phyloP scores from a whole-genome alignment of 164 flowering plant genomes.

The Protea cynaroides region DNA sequence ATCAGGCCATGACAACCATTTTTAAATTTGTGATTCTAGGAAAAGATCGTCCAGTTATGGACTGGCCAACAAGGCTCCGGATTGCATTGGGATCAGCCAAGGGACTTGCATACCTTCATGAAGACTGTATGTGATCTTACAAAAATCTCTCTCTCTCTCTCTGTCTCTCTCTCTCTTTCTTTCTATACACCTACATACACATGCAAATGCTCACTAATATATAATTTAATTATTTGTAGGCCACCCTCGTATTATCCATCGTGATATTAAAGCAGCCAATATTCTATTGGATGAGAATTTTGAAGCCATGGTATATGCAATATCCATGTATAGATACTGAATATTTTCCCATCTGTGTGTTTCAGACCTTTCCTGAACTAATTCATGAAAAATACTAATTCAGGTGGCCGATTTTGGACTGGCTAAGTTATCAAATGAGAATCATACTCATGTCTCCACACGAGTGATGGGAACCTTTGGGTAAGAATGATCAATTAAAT shows the following conservation, averaged over 20 bases:
- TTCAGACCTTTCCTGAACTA: not conserved
- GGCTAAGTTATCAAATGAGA: slow-evolving; percentile 67
- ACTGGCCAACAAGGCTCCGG: slow-evolving; percentile 51
- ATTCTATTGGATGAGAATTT: slow-evolving; percentile 56
- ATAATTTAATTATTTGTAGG: slow-evolving; percentile 30
- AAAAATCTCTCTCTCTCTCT: not conserved
- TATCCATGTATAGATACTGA: too few species aligned
- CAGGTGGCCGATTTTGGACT: slow-evolving; percentile 88
- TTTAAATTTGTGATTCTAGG: slow-evolving; percentile 28
- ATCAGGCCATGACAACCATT: not conserved
- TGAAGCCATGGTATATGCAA: slow-evolving; percentile 56
- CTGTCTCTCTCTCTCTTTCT: not conserved
- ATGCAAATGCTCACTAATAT: too few species aligned
- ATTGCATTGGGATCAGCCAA: slow-evolving; percentile 76
- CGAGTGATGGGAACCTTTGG: slow-evolving; percentile 92
- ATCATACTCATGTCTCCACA: slow-evolving; percentile 73
- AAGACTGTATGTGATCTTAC: slow-evolving; percentile 48
- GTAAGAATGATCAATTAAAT: slow-evolving; percentile 22
- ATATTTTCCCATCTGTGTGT: too few species aligned
- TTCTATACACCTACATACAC: not conserved
- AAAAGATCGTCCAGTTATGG: slow-evolving; percentile 48
- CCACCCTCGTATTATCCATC: slow-evolving; percentile 65
- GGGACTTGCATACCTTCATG: slow-evolving; percentile 82
- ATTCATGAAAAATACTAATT: too few species aligned
- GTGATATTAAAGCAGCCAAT: slow-evolving; percentile 69